Evolutionary conservation across 441 rosid species (phyloP), one percentile per base, ranked within the genome.

Genomic region (Melastoma candidum): DNA sequence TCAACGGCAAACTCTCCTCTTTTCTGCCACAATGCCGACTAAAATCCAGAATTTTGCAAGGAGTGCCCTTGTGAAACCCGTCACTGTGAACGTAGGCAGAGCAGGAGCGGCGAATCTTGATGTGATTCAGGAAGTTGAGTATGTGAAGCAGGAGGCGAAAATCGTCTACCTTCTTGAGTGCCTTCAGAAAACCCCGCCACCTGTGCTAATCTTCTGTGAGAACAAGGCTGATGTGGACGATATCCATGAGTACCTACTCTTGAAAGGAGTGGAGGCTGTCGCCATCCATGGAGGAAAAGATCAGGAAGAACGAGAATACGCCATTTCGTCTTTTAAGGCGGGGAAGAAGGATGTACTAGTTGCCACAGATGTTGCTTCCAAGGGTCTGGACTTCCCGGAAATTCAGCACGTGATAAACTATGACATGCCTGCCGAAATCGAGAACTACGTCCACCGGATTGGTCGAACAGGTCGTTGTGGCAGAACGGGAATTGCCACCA

Each of bases 31-130:
- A 4, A 92, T 92, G 98, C 98, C 96, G 8, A 73, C 95, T 32
- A 87, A 92, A 66, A 88, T 92, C 59, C 96, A 92, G 59, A 84
- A 80, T 68, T 83, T 92, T 69, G 98, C 96, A 26, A 76, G 84
- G 63, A 90, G 94, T 70, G 94, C 98, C 45, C 64, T 87, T 55
- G 96, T 87, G 48, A 85, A 83, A 67, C 96, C 96, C 5, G 83
- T 92, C 53, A 80, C 73, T 1, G 96, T 87, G 13, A 87, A 85
- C 47, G 96, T 85, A 26, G 96, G 96, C 59, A 83, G 95, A 74
- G 96, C 96, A 7, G 94, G 98, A 63, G 98, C 98, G 43, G 96
- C 96, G 58, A 90, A 90, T 69, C 87, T 90, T 9, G 95, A 90
- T 70, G 96, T 90, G 52, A 85, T 90, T 65, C 98, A 90, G 65